Evolutionary conservation across 352 stramenopile genomes (phyloP).

Genomic region (Phytophthora palmivora): DNA sequence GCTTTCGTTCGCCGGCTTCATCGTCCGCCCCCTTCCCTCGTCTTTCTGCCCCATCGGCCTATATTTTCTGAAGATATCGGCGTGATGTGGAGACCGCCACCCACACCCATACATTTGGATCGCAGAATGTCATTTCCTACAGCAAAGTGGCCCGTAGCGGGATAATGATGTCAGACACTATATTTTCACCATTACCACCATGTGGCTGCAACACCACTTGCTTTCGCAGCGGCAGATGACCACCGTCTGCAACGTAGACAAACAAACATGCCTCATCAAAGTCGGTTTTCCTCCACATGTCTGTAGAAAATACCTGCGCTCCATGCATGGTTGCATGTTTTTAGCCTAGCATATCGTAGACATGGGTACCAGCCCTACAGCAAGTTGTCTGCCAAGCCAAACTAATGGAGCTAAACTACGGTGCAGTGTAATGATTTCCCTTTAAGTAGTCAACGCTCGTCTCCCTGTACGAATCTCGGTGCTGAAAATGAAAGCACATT

Average conservation of each 20-base stretch:
- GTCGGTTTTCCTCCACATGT: conserved; percentile 24
- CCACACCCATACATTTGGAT: conserved; percentile 15
- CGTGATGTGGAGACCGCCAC: conserved; percentile 17
- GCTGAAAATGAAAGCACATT: neutral
- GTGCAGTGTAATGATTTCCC: too few species aligned
- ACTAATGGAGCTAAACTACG: too few species aligned
- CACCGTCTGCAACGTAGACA: conserved; percentile 9
- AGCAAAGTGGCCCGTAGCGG: neutral
- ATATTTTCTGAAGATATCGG: conserved; percentile 19
- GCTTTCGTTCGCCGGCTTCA: neutral
- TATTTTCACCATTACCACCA: conserved; percentile 8
- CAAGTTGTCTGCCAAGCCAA: too few species aligned
- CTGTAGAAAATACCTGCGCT: conserved; percentile 20
- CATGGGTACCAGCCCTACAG: too few species aligned
- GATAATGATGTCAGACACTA: neutral
- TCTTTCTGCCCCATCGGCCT: conserved; percentile 9
- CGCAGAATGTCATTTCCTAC: conserved; percentile 3
- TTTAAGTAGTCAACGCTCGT: too few species aligned
- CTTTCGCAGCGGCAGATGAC: conserved; percentile 17
- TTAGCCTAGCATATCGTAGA: conserved; percentile 2
- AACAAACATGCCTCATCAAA: conserved; percentile 13
- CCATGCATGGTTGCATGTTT: conserved; percentile 18
- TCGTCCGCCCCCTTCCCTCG: conserved; percentile 11
- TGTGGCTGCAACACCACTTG: conserved; percentile 16
- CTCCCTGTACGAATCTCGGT: neutral